Base-by-base conservation (phyloP, 2,329 filamentous ascomycete genomes). In the Nemania sp. region DNA sequence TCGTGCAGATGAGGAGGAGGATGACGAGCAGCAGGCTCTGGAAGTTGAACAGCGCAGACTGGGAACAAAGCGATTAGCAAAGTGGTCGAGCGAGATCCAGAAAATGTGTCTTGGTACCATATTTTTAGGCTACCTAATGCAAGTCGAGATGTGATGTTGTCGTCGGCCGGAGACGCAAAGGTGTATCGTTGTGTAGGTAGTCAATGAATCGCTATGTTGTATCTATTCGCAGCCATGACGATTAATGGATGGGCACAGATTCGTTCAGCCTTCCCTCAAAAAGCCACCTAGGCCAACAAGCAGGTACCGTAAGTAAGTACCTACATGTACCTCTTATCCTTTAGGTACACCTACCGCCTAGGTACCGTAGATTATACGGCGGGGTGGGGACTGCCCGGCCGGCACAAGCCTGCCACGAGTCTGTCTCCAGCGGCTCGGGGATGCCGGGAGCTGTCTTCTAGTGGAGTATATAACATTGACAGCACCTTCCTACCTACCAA, bases 41-140 rank as follows among this genome's bases (percentile, higher is more conserved):
- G 82, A 99, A 98, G 80, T 98, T 98, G 88, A 99, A 97, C 72
- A 99, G 89, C 57, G 95, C 95, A 61, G 95, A 90, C 95, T 97
- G 37, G 32, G 15, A n/a, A 54, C 32, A 25, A 34, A 43, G 7
- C 35, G n/a, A 46, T 65, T 51, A 66, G 59, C 37, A 29, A 21
- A 39, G 25, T 20, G 10, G 15, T 34, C 49, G 25, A 20, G 18
- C 34, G 29, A n/a, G 9, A 46, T 15, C 25, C 4, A 13, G 9
- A 18, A 6, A 17, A 37, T 45, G 20, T 25, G 15, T 46, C 51
- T 5, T 49, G 4, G 34, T 50, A 62, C 62, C 62, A 64, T n/a
- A n/a, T n/a, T 64, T 54, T 11, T 54, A 35, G 11, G 17, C 25
- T 29, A 29, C 3, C 25, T 29, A 29, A 4, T 29, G 25, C 25